Percentiles rank a stretch among this genome's conserved stretches.
phyloP scores from a whole-genome alignment of 352 stramenopile genomes.

The Blastocystis sp. region DNA sequence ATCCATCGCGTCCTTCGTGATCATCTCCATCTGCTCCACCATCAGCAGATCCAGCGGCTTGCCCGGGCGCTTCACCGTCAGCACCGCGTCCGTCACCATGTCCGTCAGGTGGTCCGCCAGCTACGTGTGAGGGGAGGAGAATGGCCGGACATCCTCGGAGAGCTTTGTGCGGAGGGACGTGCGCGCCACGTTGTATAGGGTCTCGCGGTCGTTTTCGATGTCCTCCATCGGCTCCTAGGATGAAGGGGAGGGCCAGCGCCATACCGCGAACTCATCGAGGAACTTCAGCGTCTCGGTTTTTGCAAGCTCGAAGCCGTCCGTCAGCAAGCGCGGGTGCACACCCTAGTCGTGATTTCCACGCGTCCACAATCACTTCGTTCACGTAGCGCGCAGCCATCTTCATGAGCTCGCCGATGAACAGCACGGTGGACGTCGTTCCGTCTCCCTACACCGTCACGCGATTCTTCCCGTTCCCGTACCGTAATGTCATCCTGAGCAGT shows the following conservation, averaged over 20 bases:
- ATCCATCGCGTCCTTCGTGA: conserved; percentile 89
- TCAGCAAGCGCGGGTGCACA: conserved; percentile 56
- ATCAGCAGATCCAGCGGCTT: conserved; percentile 93
- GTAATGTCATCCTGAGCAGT: conserved; percentile 91
- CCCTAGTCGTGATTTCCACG: background rate
- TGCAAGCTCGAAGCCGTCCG: conserved; percentile 89
- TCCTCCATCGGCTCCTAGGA: conserved; percentile 73
- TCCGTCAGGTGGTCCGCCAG: conserved; percentile 87
- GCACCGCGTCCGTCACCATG: conserved; percentile 92
- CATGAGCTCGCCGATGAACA: conserved; percentile 96
- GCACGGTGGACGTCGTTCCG: conserved; percentile 94
- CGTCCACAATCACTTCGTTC: conserved; percentile 77
- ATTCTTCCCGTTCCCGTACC: conserved; percentile 69
- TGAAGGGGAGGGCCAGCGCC: background rate
- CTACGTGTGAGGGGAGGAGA: conserved; percentile 34
- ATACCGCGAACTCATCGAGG: conserved; percentile 81
- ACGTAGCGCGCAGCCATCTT: conserved; percentile 94
- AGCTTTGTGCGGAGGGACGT: conserved; percentile 96
- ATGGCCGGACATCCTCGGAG: conserved; percentile 79
- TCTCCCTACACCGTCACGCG: conserved; percentile 78
- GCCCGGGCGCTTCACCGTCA: conserved; percentile 83
- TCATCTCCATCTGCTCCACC: conserved; percentile 99
- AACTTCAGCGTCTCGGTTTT: conserved; percentile 89
- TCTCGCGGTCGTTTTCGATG: conserved; percentile 87
- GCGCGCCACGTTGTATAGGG: conserved; percentile 86